A percentile compares a stretch with the other conserved stretches of the same genome.
These are phyloP conservation scores for Kluyveromyces nonfermentans DNA, from an alignment of 805 yeast genomes.

Conservation along the genomic window DNA sequence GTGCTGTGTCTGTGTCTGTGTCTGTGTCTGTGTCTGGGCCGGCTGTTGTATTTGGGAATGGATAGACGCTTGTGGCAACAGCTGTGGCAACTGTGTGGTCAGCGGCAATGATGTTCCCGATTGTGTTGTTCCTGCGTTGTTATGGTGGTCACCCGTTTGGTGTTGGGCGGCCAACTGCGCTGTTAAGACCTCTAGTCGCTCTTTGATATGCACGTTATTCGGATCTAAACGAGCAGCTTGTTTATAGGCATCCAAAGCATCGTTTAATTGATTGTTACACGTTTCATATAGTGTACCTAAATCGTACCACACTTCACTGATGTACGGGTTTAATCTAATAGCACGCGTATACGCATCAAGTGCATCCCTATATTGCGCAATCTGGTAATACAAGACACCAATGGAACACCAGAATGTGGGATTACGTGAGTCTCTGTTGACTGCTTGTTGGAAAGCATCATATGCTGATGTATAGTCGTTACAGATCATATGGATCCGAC, in stretches of 20 bases:
- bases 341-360: slow-evolving; percentile 97
- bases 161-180: slow-evolving; percentile 36
- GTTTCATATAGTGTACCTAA: slow-evolving; percentile 95
- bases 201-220: slow-evolving; percentile 86
- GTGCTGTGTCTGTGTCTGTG: slow-evolving; percentile 7
- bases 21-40: slow-evolving; percentile 9
- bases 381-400: slow-evolving; percentile 94
- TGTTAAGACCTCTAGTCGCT: slow-evolving; percentile 77
- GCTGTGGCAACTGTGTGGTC: slow-evolving; percentile 5
- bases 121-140: slow-evolving; percentile 7
- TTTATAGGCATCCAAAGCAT: slow-evolving; percentile 93
- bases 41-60: slow-evolving; percentile 6
- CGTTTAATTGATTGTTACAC: slow-evolving; percentile 89
- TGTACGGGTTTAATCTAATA: slow-evolving; percentile 88
- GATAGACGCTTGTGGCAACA: slow-evolving; percentile 10
- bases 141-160: slow-evolving; percentile 22
- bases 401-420: slow-evolving; percentile 97
- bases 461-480: slow-evolving; percentile 93
- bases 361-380: slow-evolving; percentile 93
- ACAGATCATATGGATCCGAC: slow-evolving; percentile 94
- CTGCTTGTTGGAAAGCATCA: slow-evolving; percentile 98
- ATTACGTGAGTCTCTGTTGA: slow-evolving; percentile 89
- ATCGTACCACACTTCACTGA: slow-evolving; percentile 98
- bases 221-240: slow-evolving; percentile 96
- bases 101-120: slow-evolving; percentile 9